These are phyloP conservation scores for Heterococcus sp. DNA, from an alignment of 108 stramenopile genomes.

Conservation along the genomic window DNA sequence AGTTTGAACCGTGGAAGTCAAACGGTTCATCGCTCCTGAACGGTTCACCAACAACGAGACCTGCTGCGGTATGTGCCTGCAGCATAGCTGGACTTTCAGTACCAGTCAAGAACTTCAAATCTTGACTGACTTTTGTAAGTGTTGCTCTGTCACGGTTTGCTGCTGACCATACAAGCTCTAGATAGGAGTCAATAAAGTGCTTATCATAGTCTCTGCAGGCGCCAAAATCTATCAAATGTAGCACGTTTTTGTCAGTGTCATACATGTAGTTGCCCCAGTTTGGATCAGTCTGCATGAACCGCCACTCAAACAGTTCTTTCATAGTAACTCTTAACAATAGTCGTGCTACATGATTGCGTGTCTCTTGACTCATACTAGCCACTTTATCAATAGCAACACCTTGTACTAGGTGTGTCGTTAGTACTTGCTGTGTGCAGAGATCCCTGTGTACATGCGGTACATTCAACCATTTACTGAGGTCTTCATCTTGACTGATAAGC, in stretches of 20 bases:
- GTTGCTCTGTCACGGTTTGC: conserved; percentile 79
- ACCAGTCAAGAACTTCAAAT: conserved; percentile 92
- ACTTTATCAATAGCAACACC: conserved; percentile 93
- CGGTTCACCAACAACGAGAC: conserved; percentile 91
- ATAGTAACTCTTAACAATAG: conserved; percentile 82
- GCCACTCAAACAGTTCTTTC: conserved; percentile 89
- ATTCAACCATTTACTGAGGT: conserved; percentile 48
- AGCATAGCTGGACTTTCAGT: conserved; percentile 84
- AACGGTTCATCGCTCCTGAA: conserved; percentile 58
- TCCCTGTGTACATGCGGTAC: conserved; percentile 79
- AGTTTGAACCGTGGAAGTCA: conserved; percentile 44
- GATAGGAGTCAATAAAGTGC: conserved; percentile 87
- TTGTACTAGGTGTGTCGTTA: conserved; percentile 54
- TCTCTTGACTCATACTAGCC: conserved; percentile 67
- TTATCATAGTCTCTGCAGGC: conserved; percentile 77
- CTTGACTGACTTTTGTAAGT: conserved; percentile 60
- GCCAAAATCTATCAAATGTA: conserved; percentile 90
- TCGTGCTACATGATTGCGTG: conserved; percentile 84
- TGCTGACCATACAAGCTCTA: conserved; percentile 91
- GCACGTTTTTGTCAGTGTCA: conserved; percentile 67
- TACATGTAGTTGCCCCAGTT: conserved; percentile 99
- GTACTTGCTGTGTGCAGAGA: conserved; percentile 66
- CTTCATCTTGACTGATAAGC: conserved; percentile 68
- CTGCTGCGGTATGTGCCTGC: conserved; percentile 84
- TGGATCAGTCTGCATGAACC: conserved; percentile 98